Evolutionary conservation across 148 eudicot species (phyloP).

Genomic region (Amaranthus hypochondriacus): DNA sequence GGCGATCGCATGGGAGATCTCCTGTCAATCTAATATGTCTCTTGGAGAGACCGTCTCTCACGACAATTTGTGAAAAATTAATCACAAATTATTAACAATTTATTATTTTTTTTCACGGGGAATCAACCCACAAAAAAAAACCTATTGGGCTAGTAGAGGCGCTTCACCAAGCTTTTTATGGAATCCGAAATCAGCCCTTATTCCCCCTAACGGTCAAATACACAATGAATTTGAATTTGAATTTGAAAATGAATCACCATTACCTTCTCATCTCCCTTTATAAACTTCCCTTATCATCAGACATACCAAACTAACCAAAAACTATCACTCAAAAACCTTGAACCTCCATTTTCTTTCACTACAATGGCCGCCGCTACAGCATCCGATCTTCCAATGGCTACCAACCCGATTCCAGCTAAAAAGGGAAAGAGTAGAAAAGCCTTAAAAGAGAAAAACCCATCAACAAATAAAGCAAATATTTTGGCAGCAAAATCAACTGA

Average conservation of each 20-base stretch:
- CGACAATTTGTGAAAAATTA: no score
- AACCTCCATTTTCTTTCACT: conserved; percentile 20
- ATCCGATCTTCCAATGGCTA: conserved; percentile 21
- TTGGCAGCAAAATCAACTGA: conserved; percentile 35
- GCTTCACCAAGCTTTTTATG: neutral
- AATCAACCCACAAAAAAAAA: neutral
- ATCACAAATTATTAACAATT: no score
- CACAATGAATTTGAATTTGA: conserved; percentile 22
- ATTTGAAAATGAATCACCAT: conserved; percentile 36
- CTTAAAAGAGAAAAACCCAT: conserved; percentile 49
- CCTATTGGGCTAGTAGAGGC: neutral
- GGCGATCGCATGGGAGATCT: no score
- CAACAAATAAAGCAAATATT: conserved; percentile 51
- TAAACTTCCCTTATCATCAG: conserved; percentile 16
- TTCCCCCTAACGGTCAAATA: conserved; percentile 18
- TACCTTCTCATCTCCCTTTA: conserved; percentile 17
- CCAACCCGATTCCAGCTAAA: conserved; percentile 38
- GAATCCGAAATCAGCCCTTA: conserved; percentile 17
- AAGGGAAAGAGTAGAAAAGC: conserved; percentile 54
- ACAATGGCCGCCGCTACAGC: conserved; percentile 41
- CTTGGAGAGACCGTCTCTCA: no score
- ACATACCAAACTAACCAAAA: neutral
- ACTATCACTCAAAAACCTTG: neutral
- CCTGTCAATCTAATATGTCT: no score
- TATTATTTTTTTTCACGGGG: no score